Conservation (phyloP, 2,329 filamentous ascomycete genomes). For the Botrytis byssoidea region DNA sequence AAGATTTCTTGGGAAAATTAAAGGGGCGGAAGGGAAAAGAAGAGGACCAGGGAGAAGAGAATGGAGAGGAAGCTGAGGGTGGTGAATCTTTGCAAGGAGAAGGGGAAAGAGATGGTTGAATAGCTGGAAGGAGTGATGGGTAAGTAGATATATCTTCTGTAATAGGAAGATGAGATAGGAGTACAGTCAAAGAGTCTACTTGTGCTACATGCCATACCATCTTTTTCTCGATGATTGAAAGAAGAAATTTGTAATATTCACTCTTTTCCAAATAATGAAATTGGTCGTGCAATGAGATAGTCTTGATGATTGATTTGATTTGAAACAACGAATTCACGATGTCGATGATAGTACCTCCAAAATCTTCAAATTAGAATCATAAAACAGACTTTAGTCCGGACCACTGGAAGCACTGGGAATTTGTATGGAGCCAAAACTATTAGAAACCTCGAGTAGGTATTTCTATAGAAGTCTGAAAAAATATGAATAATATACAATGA, state of each 20-base stretch:
- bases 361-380: no score
- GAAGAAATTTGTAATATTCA: no score
- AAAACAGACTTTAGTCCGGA: no score
- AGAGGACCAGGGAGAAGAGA: neutral
- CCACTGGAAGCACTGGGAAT: no score
- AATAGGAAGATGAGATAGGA: neutral
- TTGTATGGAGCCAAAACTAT: neutral
- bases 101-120: neutral
- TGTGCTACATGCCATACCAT: neutral
- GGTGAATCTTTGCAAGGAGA: neutral
- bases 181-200: neutral
- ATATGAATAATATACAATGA: neutral
- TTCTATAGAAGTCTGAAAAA: no score
- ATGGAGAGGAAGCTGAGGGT: neutral
- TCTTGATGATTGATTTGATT: no score
- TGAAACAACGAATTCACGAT: no score
- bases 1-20: neutral
- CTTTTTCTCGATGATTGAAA: neutral
- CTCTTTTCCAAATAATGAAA: no score
- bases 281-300: no score
- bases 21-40: rapidly evolving
- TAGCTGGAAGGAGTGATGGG: neutral
- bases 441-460: neutral
- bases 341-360: no score
- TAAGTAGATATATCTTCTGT: neutral